Base-by-base conservation (phyloP, 2,329 filamentous ascomycete genomes). In the Xylariales sp. region DNA sequence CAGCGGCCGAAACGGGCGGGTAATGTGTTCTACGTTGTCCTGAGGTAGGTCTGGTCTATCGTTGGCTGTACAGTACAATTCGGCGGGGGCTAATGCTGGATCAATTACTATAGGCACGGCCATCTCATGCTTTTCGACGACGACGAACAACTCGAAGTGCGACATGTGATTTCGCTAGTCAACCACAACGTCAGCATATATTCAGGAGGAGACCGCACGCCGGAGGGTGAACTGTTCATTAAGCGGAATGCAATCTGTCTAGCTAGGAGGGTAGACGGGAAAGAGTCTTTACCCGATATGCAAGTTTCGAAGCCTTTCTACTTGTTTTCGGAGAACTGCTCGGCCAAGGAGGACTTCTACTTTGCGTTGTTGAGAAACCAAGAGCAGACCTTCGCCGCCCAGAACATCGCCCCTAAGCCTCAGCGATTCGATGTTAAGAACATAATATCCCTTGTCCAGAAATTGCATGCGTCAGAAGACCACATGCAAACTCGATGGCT, bases 61-160 rank as follows among this genome's bases (percentile, higher is more conserved):
- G 7, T 46, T 14, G 2, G 36, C 41, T 36, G 12, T 48, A 18
- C 16, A 32, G 10, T 53, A 18, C 16, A 28, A 14, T 59, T 8
- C 16, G 49, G 23, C 41, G 32, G 12, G 41, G 23, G 39, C 61
- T 69, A 62, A 69, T 30, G 12, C 14, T 18, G 62, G 72, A 67
- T 18, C 62, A 72, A 67, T 73, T 16, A 62, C n/a, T 48, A 56
- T 68, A 94, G 94, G 77, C 94, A 97, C 80, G 94, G 95, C 45
- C 94, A 98, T 78, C 83, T 99, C 58, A 97, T 99, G 93, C 89
- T 99, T 9, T 99, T 97, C 80, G 96, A 99, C 78, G 94, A 98
- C 76, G 90, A 93, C 61, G 93, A 97, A 73, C 94, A 98, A 80
- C 86, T 97, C 73, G 96, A 99, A 80, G 96, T 99, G 16, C 91